Conservation (phyloP, 1,139 yeast species). For the Yamadazyma membranifaciens region DNA sequence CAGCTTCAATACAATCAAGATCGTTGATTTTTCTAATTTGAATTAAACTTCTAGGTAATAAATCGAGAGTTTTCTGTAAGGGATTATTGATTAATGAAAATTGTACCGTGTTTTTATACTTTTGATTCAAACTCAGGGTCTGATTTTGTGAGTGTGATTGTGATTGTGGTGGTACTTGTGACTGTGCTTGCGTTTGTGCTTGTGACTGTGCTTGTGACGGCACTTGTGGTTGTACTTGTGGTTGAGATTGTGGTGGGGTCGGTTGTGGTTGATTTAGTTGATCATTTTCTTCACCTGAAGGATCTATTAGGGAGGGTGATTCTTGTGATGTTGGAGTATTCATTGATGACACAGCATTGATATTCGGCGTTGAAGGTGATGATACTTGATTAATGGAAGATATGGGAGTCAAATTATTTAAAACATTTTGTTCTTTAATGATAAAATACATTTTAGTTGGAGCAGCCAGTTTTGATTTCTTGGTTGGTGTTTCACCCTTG, state of each 20-base stretch:
- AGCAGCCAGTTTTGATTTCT: not conserved
- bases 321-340: slow-evolving; percentile 9
- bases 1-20: slow-evolving; percentile 58
- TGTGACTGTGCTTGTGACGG: not conserved
- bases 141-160: not conserved
- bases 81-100: slow-evolving; percentile 65
- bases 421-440: slow-evolving; percentile 9
- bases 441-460: slow-evolving; percentile 9
- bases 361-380: slow-evolving; percentile 7
- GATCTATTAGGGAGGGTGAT: not conserved
- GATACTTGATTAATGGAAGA: slow-evolving; percentile 4
- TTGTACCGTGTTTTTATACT: slow-evolving; percentile 23
- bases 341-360: slow-evolving; percentile 2
- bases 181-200: not conserved
- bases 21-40: slow-evolving; percentile 44
- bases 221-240: not conserved
- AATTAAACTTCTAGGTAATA: slow-evolving; percentile 66
- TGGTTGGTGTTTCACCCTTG: not conserved
- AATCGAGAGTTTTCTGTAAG: slow-evolving; percentile 58
- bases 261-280: not conserved
- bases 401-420: slow-evolving; percentile 5
- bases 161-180: not conserved
- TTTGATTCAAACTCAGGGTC: slow-evolving; percentile 5
- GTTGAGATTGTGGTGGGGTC: not conserved
- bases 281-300: not conserved